Evolutionary conservation across 208 protist species (phyloP), one percentile per base, ranked within the genome.

Genomic region (Trypanosoma scelopori): DNA sequence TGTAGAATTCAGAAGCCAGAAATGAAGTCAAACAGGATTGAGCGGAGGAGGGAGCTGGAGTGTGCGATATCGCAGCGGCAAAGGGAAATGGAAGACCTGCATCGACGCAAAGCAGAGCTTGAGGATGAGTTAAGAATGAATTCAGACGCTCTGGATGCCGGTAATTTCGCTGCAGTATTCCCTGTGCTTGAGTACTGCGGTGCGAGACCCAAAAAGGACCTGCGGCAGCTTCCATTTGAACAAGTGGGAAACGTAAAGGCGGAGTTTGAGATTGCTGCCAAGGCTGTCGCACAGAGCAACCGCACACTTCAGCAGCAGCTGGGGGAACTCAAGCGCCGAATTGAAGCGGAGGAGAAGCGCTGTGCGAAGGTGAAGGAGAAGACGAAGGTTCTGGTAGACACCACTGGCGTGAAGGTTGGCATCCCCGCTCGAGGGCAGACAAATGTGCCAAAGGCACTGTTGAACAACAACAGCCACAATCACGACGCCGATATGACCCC

Each of bases 111-210:
- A 62, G 42, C 32, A 0, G 58, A 74, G 4, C 74, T 94, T 25
- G 73, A 91, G 64, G 77, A 74, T 5, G 75, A 74, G 48, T 69
- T 91, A 43, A 39, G 68, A 35, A 69, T 68, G 15, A 22, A 59
- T 15, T 74, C 74, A 5, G 63, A 71, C 2, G 60, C 60, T 13
- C 55, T 79, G 37, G 76, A 58, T 25, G 39, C 68, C 16, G 82
- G 82, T 27, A 56, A 77, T 32, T 69, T 93, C n/a, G 60, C 87
- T 7, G 70, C 79, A 1, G 71, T 74, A 7, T 94, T 89, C 70
- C 88, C 88, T 20, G 85, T 92, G 12, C 76, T 91, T 23, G 81
- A 89, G 41, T 89, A 90, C 78, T 91, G 84, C 56, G 85, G 84
- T n/a, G 71, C 65, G 43, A 65, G 64, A 23, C 68, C 85, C 2